Percentiles rank a stretch among this genome's conserved stretches.
phyloP scores from a whole-genome alignment of 2,329 filamentous ascomycete species.

The Anthostomella pinea region DNA sequence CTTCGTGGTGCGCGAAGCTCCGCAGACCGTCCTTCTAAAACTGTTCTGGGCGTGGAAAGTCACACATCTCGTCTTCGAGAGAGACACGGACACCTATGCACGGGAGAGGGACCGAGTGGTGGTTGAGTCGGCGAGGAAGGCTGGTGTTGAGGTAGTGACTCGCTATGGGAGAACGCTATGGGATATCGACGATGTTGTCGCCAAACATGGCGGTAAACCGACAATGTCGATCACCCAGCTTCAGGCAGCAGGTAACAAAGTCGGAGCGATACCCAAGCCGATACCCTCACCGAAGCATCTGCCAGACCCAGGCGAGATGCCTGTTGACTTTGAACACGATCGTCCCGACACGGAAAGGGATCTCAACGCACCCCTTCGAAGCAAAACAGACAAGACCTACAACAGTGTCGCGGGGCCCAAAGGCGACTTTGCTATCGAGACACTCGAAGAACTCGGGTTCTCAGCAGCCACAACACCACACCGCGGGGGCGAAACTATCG shows the following conservation, averaged over 20 bases:
- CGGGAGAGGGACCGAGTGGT: conserved; percentile 61
- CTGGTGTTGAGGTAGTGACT: conserved; percentile 66
- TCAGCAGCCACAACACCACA: conserved; percentile 63
- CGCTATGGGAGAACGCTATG: conserved; percentile 67
- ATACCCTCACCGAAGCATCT: conserved; percentile 57
- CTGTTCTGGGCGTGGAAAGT: conserved; percentile 71
- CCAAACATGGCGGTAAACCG: conserved; percentile 63
- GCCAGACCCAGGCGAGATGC: conserved; percentile 64
- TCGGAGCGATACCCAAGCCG: conserved; percentile 60
- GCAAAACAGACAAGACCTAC: conserved; percentile 56
- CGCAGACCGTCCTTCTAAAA: conserved; percentile 68
- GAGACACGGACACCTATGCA: conserved; percentile 73
- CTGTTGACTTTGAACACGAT: conserved; percentile 56
- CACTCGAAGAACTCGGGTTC: conserved; percentile 68
- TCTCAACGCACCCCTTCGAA: conserved; percentile 56
- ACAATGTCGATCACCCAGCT: conserved; percentile 73
- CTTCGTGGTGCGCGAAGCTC: conserved; percentile 68
- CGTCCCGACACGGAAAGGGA: conserved; percentile 50
- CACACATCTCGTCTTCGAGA: conserved; percentile 75
- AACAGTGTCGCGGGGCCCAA: conserved; percentile 61
- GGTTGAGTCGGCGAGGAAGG: conserved; percentile 55
- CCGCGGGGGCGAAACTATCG: conserved; percentile 66
- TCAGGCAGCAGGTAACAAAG: conserved; percentile 58
- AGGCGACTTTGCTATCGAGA: conserved; percentile 67
- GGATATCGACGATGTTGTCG: conserved; percentile 68